phyloP scores from a whole-genome alignment of 345 rosid genomes.

The Hirschfeldia incana region DNA sequence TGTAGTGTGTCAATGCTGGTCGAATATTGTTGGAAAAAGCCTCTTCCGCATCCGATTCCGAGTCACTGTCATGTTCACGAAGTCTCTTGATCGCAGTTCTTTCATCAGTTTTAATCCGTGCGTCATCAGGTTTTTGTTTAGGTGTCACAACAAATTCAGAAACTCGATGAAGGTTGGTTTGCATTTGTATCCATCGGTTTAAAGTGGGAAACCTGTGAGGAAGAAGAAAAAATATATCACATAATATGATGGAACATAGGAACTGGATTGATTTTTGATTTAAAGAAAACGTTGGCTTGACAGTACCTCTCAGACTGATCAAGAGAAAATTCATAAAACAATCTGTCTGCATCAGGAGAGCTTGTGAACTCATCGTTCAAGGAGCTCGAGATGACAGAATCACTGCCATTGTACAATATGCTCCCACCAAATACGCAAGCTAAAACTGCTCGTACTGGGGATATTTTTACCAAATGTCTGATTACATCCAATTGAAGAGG shows the following conservation, averaged over 20 bases:
- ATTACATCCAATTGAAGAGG: conserved; percentile 92
- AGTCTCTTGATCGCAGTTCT: conserved; percentile 72
- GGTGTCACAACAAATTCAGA: conserved; percentile 86
- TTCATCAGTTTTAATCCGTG: conserved; percentile 52
- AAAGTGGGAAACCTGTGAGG: conserved; percentile 80
- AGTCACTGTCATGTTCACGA: conserved; percentile 72
- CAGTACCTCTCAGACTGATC: conserved; percentile 96
- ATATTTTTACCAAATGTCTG: conserved; percentile 86
- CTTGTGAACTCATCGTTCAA: conserved; percentile 59
- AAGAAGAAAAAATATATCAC: conserved; percentile 10
- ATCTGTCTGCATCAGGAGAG: conserved; percentile 69
- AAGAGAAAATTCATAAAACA: conserved; percentile 94
- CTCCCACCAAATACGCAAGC: conserved; percentile 98
- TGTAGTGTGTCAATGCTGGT: conserved; percentile 46
- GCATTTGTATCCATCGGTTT: conserved; percentile 98
- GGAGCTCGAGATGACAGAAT: conserved; percentile 67
- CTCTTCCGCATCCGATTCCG: conserved; percentile 79
- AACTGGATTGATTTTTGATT: conserved; percentile 20
- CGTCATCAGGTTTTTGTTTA: conserved; percentile 51
- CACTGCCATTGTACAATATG: conserved; percentile 72
- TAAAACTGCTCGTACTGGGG: conserved; percentile 90
- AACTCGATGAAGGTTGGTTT: conserved; percentile 93
- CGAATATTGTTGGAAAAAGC: conserved; percentile 42
- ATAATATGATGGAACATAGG: conserved; percentile 17
- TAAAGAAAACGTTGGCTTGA: conserved; percentile 12